Percentiles rank a stretch among this genome's conserved stretches.
These are phyloP conservation scores for Auricularia sp. DNA, from an alignment of 768 basidiomycete genomes.

Conservation along the genomic window DNA sequence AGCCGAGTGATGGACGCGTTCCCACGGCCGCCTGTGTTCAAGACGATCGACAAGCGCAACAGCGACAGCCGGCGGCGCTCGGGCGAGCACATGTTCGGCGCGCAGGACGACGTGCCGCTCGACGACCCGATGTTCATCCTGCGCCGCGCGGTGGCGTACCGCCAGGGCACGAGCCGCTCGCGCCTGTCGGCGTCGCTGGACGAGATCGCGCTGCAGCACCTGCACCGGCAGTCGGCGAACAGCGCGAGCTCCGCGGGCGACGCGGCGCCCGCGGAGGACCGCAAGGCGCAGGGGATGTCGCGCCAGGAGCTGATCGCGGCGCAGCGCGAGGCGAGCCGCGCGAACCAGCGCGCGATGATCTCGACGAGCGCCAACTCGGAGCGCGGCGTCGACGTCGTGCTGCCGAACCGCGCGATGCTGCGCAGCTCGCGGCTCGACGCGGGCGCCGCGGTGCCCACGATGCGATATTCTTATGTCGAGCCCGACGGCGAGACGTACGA, in stretches of 20 bases:
- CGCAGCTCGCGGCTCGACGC: conserved; percentile 69
- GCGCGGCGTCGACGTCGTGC: conserved; percentile 78
- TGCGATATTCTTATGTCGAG: conserved; percentile 91
- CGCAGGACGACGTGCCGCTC: conserved; percentile 58
- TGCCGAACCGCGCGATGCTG: conserved; percentile 77
- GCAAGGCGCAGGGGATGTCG: conserved; percentile 29
- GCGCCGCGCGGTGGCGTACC: conserved; percentile 69
- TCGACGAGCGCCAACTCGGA: conserved; percentile 76
- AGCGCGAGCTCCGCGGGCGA: conserved; percentile 17
- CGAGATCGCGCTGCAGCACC: conserved; percentile 66
- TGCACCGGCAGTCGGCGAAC: conserved; percentile 49
- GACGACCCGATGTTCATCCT: conserved; percentile 88
- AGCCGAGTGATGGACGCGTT: conserved; percentile 81
- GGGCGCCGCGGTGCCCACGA: conserved; percentile 39
- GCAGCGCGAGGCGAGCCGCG: conserved; percentile 76
- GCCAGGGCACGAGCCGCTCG: conserved; percentile 50
- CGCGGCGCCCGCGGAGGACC: conserved; percentile 22
- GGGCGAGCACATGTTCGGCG: conserved; percentile 67
- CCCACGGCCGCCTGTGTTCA: conserved; percentile 60
- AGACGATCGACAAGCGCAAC: conserved; percentile 48
- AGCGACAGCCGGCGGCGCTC: conserved; percentile 74
- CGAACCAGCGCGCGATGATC: conserved; percentile 77
- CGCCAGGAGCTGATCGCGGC: conserved; percentile 89
- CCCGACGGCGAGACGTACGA: conserved; percentile 85
- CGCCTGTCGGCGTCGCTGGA: conserved; percentile 70